Base-by-base conservation (phyloP, 225 moss, liverwort and hornwort genomes). In the Polytrichum formosum region DNA sequence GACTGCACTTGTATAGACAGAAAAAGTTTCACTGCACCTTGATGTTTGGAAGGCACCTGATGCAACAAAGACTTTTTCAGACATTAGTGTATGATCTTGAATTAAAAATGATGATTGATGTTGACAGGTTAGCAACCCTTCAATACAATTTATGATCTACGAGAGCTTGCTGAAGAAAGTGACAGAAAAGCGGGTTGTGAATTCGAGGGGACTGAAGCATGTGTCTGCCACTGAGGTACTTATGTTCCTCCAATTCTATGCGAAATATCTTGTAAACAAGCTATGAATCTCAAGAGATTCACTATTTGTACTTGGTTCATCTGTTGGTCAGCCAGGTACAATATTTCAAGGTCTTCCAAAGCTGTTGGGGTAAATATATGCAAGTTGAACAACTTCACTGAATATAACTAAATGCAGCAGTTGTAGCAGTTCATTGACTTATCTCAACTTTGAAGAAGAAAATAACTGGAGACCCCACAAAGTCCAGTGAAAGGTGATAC, bases 141-240 rank as follows among this genome's bases (percentile, higher is more conserved):
- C 94, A 61, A 90, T 88, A 28, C 88, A 97, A 74, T 85, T 92
- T 68, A 81, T 92, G 81, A 72, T 91, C 58, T 90, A 92, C 65
- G 92, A 94, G 76, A 91, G 75, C 63, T 65, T 85, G 71, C 76
- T 88, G 77, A 92, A 91, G 81, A 89, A 86, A 83, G 71, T 90
- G 61, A 79, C 91, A 46, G 84, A 69, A 73, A 91, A 79, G 53
- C 91, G 92, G 66, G 75, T 84, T 63, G 56, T 81, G 65, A 81
- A 77, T 72, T 81, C 80, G 37, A 83, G 78, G 67, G 89, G 83
- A 33, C 67, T 81, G 74, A 92, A 87, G 74, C 70, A 87, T 78
- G 72, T 84, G 31, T 78, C 82, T 67, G 70, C 92, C 31, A 70
- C 79, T 33, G 92, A 97, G 91, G 93, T 93, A 85, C 73, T 63